Base-by-base conservation (phyloP, 1,284 basidiomycete species). In the Gomphus sp. region DNA sequence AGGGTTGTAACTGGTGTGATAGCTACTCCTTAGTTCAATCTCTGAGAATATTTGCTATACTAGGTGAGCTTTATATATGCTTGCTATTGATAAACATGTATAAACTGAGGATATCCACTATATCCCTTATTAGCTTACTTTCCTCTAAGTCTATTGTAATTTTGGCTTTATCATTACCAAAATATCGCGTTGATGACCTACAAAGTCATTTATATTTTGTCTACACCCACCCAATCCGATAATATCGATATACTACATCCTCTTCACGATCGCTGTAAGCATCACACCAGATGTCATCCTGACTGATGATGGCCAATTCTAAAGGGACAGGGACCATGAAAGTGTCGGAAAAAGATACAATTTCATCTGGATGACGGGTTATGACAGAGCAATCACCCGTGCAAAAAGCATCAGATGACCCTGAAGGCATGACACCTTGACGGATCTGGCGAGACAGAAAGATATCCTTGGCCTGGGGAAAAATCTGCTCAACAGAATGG, bases 191-290 rank as follows among this genome's bases (percentile, higher is more conserved):
- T 28, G 28, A 28, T 28, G 28, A 28, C 28, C 28, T 28, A 28
- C 28, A 28, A 28, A 28, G 28, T 28, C 28, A 28, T 28, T 28
- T 28, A 3, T 28, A 28, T 28, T 28, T 28, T 4, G n/a, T 47
- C 41, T 62, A 65, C 3, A 66, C 62, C 87, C 85, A 88, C 28
- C 81, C 81, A 61, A 89, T 87, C 55, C 70, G 74, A 70, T 84
- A 89, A 66, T 85, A 80, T 14, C 76, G 73, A 65, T 89, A 89
- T 65, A 80, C 73, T 52, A 80, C 79, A 41, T 84, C 75, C 25
- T 72, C 73, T 39, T 66, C 66, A 22, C 22, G 22, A n/a, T 67
- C 72, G 14, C 67, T 72, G 39, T 74, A 72, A 16, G 74, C 76
- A 60, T 82, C 80, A 66, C 84, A 87, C 12, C 77, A 51, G 16